Evolutionary conservation across 2,329 filamentous ascomycete species (phyloP).

Genomic region (Sporothrix pseudoabietina): DNA sequence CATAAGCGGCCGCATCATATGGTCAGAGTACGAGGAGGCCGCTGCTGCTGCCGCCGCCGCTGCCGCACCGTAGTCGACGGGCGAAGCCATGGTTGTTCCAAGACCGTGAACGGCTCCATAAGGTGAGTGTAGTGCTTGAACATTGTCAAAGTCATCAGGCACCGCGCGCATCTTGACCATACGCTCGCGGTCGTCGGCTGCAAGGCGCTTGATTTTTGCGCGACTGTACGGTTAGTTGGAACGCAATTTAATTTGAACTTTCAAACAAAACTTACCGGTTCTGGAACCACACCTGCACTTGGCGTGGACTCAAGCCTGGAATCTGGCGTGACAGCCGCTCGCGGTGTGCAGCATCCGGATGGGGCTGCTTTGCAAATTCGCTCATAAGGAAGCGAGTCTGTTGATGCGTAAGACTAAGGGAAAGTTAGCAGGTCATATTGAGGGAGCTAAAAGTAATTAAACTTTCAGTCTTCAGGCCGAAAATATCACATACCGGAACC

Average conservation of each 20-base stretch:
- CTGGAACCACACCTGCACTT: constrained; percentile 98
- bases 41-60: constrained; percentile 20
- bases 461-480: not conserved
- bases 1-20: constrained; percentile 68
- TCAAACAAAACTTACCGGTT: constrained; percentile 66
- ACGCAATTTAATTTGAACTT: not conserved
- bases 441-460: not conserved
- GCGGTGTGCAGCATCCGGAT: constrained; percentile 87
- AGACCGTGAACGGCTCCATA: constrained; percentile 63
- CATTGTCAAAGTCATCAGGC: constrained; percentile 70
- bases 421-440: constrained; percentile 9
- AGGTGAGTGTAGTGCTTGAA: constrained; percentile 68
- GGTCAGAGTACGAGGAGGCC: constrained; percentile 55
- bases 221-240: constrained; percentile 48
- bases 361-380: constrained; percentile 91
- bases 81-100: constrained; percentile 51
- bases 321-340: constrained; percentile 88
- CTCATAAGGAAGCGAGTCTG: constrained; percentile 98
- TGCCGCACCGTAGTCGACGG: constrained; percentile 50
- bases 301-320: constrained; percentile 83
- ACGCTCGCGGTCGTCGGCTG: constrained; percentile 68
- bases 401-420: constrained; percentile 79
- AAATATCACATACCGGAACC: constrained; percentile 63
- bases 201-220: constrained; percentile 71
- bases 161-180: constrained; percentile 74